Conservation (phyloP, 129 eudicot species). For the Lactuca saligna region DNA sequence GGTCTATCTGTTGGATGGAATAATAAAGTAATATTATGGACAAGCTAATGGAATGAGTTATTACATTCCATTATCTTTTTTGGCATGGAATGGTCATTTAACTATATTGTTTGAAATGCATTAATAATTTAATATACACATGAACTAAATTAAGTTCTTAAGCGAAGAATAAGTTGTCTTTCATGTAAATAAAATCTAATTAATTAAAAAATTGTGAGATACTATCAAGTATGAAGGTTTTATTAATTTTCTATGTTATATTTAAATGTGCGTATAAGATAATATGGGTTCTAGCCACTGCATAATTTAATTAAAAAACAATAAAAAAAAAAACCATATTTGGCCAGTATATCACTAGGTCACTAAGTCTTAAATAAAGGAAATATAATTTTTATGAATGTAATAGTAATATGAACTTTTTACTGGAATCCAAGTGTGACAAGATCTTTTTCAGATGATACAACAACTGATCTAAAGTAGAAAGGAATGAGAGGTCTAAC, state of each 20-base stretch:
- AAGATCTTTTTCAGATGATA: constrained; percentile 90
- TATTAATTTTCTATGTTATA: not conserved
- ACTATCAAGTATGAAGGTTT: not conserved
- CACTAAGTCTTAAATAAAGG: constrained; percentile 1
- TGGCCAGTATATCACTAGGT: not conserved
- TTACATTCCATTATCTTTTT: too few species aligned
- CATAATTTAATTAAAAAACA: not conserved
- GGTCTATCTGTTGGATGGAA: too few species aligned
- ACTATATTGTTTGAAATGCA: too few species aligned
- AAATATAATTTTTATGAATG: not conserved
- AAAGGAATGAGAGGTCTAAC: constrained; percentile 25
- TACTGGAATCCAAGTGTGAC: constrained; percentile 85
- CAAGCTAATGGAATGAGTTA: too few species aligned
- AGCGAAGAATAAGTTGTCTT: too few species aligned
- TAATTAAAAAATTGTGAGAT: too few species aligned
- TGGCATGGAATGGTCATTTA: too few species aligned
- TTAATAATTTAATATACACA: too few species aligned
- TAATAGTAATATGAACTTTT: constrained; percentile 12
- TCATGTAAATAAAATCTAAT: too few species aligned
- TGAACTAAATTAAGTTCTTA: too few species aligned
- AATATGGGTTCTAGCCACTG: not conserved
- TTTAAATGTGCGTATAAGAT: not conserved
- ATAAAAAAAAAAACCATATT: not conserved
- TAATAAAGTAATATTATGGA: too few species aligned
- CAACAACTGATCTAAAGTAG: constrained; percentile 84